Conservation (phyloP, 805 yeast genomes). For the Kurtzmaniella cleridarum region DNA sequence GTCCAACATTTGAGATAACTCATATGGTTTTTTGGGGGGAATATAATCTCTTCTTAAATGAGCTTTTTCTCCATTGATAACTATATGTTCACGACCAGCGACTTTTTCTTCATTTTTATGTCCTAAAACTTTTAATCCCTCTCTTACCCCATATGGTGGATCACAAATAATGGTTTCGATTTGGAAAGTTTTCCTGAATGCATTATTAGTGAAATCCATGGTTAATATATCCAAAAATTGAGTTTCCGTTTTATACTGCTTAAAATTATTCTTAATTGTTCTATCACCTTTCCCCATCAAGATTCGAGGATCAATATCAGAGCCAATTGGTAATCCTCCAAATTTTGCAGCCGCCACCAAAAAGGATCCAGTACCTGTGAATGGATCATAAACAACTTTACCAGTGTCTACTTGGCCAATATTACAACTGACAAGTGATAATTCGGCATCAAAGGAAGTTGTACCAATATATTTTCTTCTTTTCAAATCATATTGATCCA, state of each 20-base stretch:
- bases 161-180: slow-evolving; percentile 88
- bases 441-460: slow-evolving; percentile 93
- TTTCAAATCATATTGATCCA: slow-evolving; percentile 77
- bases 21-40: slow-evolving; percentile 89
- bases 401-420: slow-evolving; percentile 69
- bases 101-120: slow-evolving; percentile 64
- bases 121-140: slow-evolving; percentile 90
- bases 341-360: slow-evolving; percentile 80
- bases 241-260: slow-evolving; percentile 57
- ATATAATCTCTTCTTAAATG: slow-evolving; percentile 75
- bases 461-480: slow-evolving; percentile 89
- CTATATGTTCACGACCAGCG: slow-evolving; percentile 63
- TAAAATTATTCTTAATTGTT: slow-evolving; percentile 60
- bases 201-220: slow-evolving; percentile 93
- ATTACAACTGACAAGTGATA: slow-evolving; percentile 82
- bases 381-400: slow-evolving; percentile 82
- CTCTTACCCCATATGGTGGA: slow-evolving; percentile 97
- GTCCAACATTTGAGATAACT: slow-evolving; percentile 67
- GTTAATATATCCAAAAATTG: slow-evolving; percentile 71
- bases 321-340: slow-evolving; percentile 77
- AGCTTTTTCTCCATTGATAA: slow-evolving; percentile 78
- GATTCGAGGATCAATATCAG: slow-evolving; percentile 83
- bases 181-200: slow-evolving; percentile 55
- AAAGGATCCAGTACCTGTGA: slow-evolving; percentile 95
- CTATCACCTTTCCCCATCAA: slow-evolving; percentile 61